A percentile compares a stretch with the other conserved stretches of the same genome.
Conservation (phyloP, 805 yeast genomes). For the Saturnispora diversa region DNA sequence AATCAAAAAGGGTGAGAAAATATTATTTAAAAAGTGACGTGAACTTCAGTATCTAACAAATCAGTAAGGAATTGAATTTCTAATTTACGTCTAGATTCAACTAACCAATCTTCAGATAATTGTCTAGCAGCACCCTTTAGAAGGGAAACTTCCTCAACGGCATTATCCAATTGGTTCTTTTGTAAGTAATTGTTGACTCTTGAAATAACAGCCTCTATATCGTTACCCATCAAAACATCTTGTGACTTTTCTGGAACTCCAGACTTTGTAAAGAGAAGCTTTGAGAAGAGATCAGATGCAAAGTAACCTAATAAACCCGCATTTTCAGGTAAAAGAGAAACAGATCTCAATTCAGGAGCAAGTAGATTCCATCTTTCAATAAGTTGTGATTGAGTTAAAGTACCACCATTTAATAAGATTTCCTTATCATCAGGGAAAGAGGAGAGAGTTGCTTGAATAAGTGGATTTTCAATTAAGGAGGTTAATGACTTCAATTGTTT, state of each 20-base stretch:
- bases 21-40: conserved; percentile 25
- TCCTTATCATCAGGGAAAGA: conserved; percentile 38
- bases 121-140: conserved; percentile 90
- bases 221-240: conserved; percentile 46
- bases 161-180: conserved; percentile 72
- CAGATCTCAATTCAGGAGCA: conserved; percentile 79
- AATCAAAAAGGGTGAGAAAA: too few relatives aligned
- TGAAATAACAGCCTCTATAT: conserved; percentile 82
- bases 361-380: conserved; percentile 72
- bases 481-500: conserved; percentile 32
- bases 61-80: conserved; percentile 78
- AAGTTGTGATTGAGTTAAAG: conserved; percentile 71
- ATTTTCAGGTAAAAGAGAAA: conserved; percentile 85
- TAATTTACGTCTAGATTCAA: conserved; percentile 79
- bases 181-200: conserved; percentile 70
- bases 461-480: conserved; percentile 30
- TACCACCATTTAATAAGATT: conserved; percentile 40
- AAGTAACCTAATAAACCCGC: conserved; percentile 93
- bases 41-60: conserved; percentile 58
- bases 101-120: conserved; percentile 86
- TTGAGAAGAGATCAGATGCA: conserved; percentile 69
- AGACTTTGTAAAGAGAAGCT: conserved; percentile 63
- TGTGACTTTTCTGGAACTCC: conserved; percentile 50
- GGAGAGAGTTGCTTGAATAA: conserved; percentile 34
- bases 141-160: conserved; percentile 85